Evolutionary conservation across 352 stramenopile genomes (phyloP), one percentile per base, ranked within the genome.

Genomic region (Phytophthora sp.): DNA sequence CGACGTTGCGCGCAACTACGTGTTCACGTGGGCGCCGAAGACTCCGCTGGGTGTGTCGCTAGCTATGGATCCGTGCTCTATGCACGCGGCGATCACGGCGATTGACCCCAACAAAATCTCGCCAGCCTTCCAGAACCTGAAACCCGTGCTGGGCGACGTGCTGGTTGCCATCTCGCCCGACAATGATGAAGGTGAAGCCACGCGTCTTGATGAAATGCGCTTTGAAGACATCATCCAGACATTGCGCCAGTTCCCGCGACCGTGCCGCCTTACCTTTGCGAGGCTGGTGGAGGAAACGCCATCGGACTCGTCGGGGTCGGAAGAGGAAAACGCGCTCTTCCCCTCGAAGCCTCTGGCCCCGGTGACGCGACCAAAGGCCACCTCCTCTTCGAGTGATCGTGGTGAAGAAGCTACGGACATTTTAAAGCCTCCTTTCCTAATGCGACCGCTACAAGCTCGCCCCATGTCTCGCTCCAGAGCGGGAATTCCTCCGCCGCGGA

Each of bases 41-140:
- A 55, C 68, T 34, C 67, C 83, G 0, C 66, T 94, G 10, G 86
- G 86, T 31, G 74, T 94, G 31, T 92, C 86, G 15, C 66, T 94
- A 15, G 82, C 82, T 3, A 92, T 92, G 81, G 83, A 94, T 45
- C 86, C 86, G 53, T 90, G 80, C 44, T 76, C 83, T 18, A 54
- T 94, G 12, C 79, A 92, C 63, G 82, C 83, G 6, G 74, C 75
- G 39, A 86, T 94, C 64, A 91, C 82, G 35, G 65, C 54, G 1
- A 77, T 94, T 46, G 80, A 94, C 46, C 31, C 69, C 10, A 69
- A 67, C 17, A 85, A 85, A 42, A 87, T 94, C 45, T 77, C 85
- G 2, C 60, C 77, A 1, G 76, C 74, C 15, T 84, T 92, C 44
- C 54, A 85, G 49, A 62, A 59, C 8, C 66, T 87, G 13, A 72